phyloP scores from a whole-genome alignment of 1,139 yeast genomes.

The Debaryomyces subglobosus region DNA sequence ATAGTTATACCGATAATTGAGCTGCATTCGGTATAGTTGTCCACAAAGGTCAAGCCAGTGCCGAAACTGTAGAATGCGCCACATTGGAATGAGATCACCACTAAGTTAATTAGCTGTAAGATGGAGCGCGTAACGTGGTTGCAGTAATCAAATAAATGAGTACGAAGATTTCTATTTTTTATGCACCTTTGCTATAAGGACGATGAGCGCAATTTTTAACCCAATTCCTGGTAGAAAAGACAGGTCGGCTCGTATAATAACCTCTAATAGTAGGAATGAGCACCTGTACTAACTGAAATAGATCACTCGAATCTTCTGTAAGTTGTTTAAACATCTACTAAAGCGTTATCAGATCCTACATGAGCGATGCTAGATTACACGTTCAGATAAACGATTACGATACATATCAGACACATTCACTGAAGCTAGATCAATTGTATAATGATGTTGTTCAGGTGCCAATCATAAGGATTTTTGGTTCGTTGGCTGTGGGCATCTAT shows the following conservation, averaged over 20 bases:
- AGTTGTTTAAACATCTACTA: background rate
- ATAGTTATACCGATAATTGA: background rate
- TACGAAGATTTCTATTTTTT: background rate
- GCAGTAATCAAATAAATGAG: background rate
- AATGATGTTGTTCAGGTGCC: constrained; percentile 60
- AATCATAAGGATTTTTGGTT: constrained; percentile 75
- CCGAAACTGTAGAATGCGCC: background rate
- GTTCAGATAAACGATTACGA: constrained; percentile 65
- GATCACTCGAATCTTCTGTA: background rate
- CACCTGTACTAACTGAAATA: background rate
- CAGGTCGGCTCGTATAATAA: background rate
- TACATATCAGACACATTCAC: constrained; percentile 54
- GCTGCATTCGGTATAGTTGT: background rate
- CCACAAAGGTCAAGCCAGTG: background rate
- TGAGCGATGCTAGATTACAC: constrained; percentile 18
- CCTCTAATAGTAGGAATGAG: background rate
- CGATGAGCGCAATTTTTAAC: background rate
- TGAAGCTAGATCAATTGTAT: constrained; percentile 35
- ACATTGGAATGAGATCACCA: background rate
- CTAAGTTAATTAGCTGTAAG: background rate
- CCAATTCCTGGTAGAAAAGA: background rate
- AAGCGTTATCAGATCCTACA: constrained; percentile 2
- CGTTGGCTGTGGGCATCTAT: constrained; percentile 36
- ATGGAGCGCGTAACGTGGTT: too few relatives aligned
- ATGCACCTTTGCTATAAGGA: background rate